phyloP scores from a whole-genome alignment of 140 eudicot genomes.

The Erigeron philadelphicus region DNA sequence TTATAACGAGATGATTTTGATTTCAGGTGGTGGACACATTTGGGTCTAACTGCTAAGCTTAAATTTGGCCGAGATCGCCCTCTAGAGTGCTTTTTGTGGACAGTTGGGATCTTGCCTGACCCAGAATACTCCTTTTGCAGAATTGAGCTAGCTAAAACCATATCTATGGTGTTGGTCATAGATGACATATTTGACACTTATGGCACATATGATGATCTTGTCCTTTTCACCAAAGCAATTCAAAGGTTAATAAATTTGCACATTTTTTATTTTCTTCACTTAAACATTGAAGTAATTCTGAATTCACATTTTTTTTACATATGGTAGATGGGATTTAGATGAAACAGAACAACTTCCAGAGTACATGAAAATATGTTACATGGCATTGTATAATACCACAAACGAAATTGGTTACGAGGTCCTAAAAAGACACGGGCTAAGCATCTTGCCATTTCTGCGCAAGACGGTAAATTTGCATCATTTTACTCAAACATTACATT shows the following conservation, averaged over 20 bases:
- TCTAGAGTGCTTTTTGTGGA: conserved; percentile 58
- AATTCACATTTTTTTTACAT: background rate
- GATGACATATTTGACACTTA: conserved; percentile 59
- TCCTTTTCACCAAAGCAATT: conserved; percentile 48
- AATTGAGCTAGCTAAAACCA: conserved; percentile 42
- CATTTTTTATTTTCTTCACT: background rate
- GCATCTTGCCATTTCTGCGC: conserved; percentile 34
- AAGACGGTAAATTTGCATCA: conserved; percentile 25
- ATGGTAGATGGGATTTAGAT: too few species aligned
- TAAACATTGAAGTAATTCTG: too few species aligned
- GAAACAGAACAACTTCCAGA: conserved; percentile 42
- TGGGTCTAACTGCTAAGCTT: conserved; percentile 41
- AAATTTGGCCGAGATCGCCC: conserved; percentile 48
- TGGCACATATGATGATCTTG: conserved; percentile 52
- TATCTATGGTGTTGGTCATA: conserved; percentile 45
- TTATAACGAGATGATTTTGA: too few species aligned
- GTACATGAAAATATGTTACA: conserved; percentile 51
- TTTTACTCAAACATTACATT: too few species aligned
- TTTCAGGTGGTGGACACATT: conserved; percentile 61
- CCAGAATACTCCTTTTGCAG: conserved; percentile 38
- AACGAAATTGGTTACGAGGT: conserved; percentile 38
- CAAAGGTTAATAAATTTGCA: conserved; percentile 32
- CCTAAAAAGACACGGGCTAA: conserved; percentile 34
- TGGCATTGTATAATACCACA: conserved; percentile 45
- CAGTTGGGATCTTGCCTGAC: conserved; percentile 48